Base-by-base conservation (phyloP, 345 rosid genomes). In the Boechera stricta region DNA sequence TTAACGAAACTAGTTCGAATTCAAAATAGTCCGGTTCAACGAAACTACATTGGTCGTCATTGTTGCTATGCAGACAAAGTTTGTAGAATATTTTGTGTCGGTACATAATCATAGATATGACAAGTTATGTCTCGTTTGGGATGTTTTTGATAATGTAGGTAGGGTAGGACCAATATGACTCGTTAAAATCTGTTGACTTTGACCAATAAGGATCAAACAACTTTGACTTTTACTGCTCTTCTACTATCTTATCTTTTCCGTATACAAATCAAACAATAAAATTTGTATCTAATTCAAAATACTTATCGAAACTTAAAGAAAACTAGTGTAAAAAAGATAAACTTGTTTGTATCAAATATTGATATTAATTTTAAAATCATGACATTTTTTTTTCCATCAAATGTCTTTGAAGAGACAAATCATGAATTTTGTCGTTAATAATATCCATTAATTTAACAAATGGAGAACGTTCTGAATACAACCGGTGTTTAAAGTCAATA, bases 131-230 rank as follows among this genome's bases (percentile, higher is more conserved):
- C 66, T 75, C n/a, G 73, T 42, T 53, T 53, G 12, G 57, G 24
- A 42, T 61, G 63, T 76, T 42, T 15, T 16, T 61, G n/a, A 24
- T 52, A 12, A 41, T 41, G 31, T 60, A 61, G 35, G 31, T 60
- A 61, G 35, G 5, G 64, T 52, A 52, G 64, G 71, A 77, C 80
- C 80, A 62, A 42, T 48, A n/a, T 53, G 64, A 62, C 41, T 52
- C 51, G 71, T 62, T 63, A 9, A 18, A 38, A 12, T 69, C 57
- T 60, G 9, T 33, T 33, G 62, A 62, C 75, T 76, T 69, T 62
- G 71, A 69, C 64, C 8, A 0, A 12, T 24, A 11, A 24, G 51
- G 56, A 33, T 53, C 75, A 39, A 42, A 49, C 58, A 38, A 35
- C 65, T 62, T 62, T 62, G 70, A 69, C 80, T 54, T 44, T 64